Evolutionary conservation across 2,329 filamentous ascomycete genomes (phyloP), one percentile per base, ranked within the genome.

Genomic region (Exophiala bonariae): DNA sequence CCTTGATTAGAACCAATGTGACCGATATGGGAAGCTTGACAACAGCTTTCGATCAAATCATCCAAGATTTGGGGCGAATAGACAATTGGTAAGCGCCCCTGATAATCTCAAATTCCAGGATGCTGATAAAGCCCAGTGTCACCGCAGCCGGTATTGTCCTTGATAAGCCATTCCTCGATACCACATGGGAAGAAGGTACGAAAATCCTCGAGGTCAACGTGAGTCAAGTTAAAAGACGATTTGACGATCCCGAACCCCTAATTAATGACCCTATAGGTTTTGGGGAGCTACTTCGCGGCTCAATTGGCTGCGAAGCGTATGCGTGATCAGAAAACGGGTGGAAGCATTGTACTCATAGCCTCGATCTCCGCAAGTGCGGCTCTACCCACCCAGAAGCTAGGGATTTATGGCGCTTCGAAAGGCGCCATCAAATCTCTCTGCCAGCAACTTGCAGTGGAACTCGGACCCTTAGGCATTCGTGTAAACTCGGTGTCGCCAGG

Each of bases 241-340:
- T 41, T 63, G 67, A 22, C 58, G 23, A n/a, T n/a, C n/a, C n/a
- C n/a, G n/a, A n/a, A n/a, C n/a, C 23, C 23, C 23, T 26, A 26
- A 26, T 26, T 76, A 11, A 60, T 71, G 2, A 57, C 59, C 0
- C 66, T 74, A 43, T 76, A 78, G 49, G 66, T 71, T 14, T 57
- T 65, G 40, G 73, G 73, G 1, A 61, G 69, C 2, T 75, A 70
- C 53, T 74, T 70, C 49, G 69, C 64, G 7, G 73, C 75, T 0
- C 72, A 79, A 54, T 59, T 74, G 7, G 75, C 74, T 1, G 75
- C 73, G 0, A 67, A 71, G 48, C 69, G 73, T 22, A 79, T 80
- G 71, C 73, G 77, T 26, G 64, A 66, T 1, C 78, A 75, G 52
- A 69, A 69, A 2, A 77, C 75, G 1, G 47, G 50, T 14, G 53